A percentile compares a stretch with the other conserved stretches of the same genome.
Evolutionary conservation across 495 filamentous ascomycete species (phyloP).

Genomic region (Acidomyces sp.): DNA sequence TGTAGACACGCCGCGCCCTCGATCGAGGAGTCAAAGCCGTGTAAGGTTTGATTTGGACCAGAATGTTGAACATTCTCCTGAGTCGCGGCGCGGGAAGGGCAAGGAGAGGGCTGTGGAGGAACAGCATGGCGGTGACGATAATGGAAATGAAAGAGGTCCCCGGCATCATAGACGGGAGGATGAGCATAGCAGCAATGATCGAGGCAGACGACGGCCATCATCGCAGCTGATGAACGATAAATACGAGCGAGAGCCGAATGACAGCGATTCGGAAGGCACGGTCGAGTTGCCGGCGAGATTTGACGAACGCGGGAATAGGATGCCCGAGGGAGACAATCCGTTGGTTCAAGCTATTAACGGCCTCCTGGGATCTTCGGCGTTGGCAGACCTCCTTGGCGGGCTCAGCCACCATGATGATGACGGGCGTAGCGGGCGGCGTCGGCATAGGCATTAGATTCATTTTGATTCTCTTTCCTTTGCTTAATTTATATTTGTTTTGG

Average conservation of each 20-base stretch:
- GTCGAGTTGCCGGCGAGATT: slow-evolving; percentile 28
- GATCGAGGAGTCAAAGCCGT: slow-evolving; percentile 8
- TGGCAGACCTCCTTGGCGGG: not conserved
- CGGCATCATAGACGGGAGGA: slow-evolving; percentile 1
- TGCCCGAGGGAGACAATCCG: slow-evolving; percentile 18
- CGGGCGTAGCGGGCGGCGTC: slow-evolving; percentile 6
- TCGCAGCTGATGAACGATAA: slow-evolving; percentile 10
- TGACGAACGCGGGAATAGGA: slow-evolving; percentile 23
- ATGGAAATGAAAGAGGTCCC: not conserved
- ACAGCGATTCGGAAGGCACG: slow-evolving; percentile 21
- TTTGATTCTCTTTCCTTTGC: not conserved
- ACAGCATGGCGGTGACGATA: slow-evolving; percentile 2
- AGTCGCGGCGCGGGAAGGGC: slow-evolving; percentile 1
- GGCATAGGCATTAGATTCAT: slow-evolving; percentile 5
- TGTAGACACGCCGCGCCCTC: slow-evolving; percentile 16
- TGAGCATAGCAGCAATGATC: not conserved
- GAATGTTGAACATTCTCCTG: slow-evolving; percentile 16
- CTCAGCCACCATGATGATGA: not conserved
- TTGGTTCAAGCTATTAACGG: slow-evolving; percentile 9
- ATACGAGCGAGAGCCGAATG: slow-evolving; percentile 9
- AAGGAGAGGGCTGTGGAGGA: slow-evolving; percentile 2
- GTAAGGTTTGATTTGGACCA: slow-evolving; percentile 16
- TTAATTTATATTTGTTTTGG: not conserved
- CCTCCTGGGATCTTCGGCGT: slow-evolving; percentile 3
- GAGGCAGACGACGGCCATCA: not conserved